Base-by-base conservation (phyloP, 345 rosid species). In the Sonneratia alba region DNA sequence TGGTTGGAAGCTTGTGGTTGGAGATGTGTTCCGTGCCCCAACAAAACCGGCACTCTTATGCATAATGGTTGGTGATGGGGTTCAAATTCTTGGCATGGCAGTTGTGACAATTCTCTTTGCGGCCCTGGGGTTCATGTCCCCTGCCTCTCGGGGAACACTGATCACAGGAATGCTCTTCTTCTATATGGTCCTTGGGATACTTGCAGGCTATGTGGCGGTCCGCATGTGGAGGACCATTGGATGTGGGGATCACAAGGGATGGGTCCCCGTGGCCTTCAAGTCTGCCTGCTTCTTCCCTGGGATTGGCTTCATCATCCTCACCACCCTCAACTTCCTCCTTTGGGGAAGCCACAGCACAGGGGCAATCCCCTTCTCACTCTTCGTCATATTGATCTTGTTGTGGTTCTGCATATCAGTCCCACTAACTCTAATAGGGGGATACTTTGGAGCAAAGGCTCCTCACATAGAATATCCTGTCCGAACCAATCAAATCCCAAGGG, bases 1-100 rank as follows among this genome's bases (percentile, higher is more conserved):
- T 59, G 95, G 97, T 32, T 76, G 79, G 79, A 76, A 76, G 68
- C 79, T 76, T 9, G 79, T 91, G 59, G 79, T 76, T 37, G 79
- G 79, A 19, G 79, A 76, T 59, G 79, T 76, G 4, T 76, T 76
- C 79, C 79, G 79, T 37, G 68, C 75, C 19, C 79, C 79, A 0
- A 43, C 75, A 24, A 76, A 63, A 36, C 59, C 79, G 0, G 51
- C 53, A 0, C 75, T 76, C 68, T 22, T 76, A 40, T 76, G 75
- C 36, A 24, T 76, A 67, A 76, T 76, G 75, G 75, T 76, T 2
- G 79, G 79, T 34, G 75, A 76, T 15, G 79, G 79, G 62, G 79
- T 76, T 53, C 79, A 76, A 66, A 67, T 76, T 72, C 75, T 76
- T n/a, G 75, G 79, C 34, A 72, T 76, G 79, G 75, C 75, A 24